Base-by-base conservation (phyloP, 1,284 basidiomycete genomes). In the Hypsizygus ulmarius region DNA sequence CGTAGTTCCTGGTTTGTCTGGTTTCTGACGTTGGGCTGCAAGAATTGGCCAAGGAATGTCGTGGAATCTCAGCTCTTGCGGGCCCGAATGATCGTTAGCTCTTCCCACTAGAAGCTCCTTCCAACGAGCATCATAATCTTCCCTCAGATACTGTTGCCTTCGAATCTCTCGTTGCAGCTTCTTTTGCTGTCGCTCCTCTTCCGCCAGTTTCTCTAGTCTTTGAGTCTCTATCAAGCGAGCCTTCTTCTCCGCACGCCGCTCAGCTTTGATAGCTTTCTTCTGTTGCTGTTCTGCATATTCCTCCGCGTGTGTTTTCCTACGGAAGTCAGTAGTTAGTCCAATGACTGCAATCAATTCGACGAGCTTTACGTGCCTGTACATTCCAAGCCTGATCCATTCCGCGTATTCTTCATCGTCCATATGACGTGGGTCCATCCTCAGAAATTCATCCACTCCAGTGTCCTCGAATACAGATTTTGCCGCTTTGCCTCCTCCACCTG, bases 351-450 rank as follows among this genome's bases (percentile, higher is more conserved):
- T 6, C 12, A 34, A 49, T 15, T 35, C 14, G n/a, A n/a, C 14
- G 12, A 39, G 43, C 2, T 43, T 10, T 15, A 68, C 81, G 39
- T 55, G 82, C 83, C 79, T 78, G 74, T 87, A 90, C 84, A 92
- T 92, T 27, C 87, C 87, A 35, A 74, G 66, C 50, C 90, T 69
- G 29, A 92, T 67, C 81, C 86, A 91, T 59, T 92, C 89, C 2
- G 83, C 80, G 55, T 92, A 92, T 55, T 89, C 82, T 52, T 92
- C 87, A n/a, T 91, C 88, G 56, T 87, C 84, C 84, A 92, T 84
- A 50, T 69, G 58, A 25, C 64, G 68, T 12, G 85, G 84, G 54
- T 87, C 71, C 18, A 74, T 55, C 29, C 67, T 70, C 19, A 71
- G 53, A 36, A 69, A 65, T 2, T 73, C 73, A 36, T 79, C 74